Evolutionary conservation across 2,329 filamentous ascomycete species (phyloP), one percentile per base, ranked within the genome.

Genomic region (Microcyclospora pomicola): DNA sequence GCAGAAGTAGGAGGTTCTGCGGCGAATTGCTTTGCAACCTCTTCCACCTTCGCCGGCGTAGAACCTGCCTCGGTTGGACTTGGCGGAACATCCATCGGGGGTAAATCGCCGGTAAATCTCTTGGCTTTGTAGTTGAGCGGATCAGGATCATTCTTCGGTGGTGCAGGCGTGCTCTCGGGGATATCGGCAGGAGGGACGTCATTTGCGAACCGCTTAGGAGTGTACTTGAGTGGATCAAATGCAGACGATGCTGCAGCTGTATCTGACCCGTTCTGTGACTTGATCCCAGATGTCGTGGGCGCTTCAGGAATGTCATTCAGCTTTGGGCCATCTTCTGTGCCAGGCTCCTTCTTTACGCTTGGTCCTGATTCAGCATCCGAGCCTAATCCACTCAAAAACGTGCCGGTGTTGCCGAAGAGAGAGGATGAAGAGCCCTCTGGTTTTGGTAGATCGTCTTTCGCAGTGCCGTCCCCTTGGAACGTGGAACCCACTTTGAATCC

Each of bases 401-500:
- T 49, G 9, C 49, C 53, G 11, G 44, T 44, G 27, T 39, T 40
- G 11, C 56, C 56, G 38, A 61, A 60, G 7, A 58, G 34, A 16
- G 51, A 49, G 13, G 40, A 46, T 15, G 49, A 50, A 14, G 47
- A 35, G 32, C 51, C 46, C 36, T 52, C 47, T 12, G 69, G 61
- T 43, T 71, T 72, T 7, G 70, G 65, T 28, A 68, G 59, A 40
- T 79, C 73, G 15, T 80, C 70, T 41, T 74, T 75, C 1, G 72
- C 66, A 33, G 68, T 67, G 5, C 72, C 68, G 46, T 82, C 78
- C 7, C 69, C 67, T 50, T 77, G 75, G 61, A 84, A 85, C 2
- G 73, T 77, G 24, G 74, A 77, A 30, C 71, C 70, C 12, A 84
- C 64, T 48, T 80, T 79, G 60, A 84, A 84, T 0, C 72, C 69